Conservation (phyloP, 441 rosid species). For the Erodium chrysanthum region DNA sequence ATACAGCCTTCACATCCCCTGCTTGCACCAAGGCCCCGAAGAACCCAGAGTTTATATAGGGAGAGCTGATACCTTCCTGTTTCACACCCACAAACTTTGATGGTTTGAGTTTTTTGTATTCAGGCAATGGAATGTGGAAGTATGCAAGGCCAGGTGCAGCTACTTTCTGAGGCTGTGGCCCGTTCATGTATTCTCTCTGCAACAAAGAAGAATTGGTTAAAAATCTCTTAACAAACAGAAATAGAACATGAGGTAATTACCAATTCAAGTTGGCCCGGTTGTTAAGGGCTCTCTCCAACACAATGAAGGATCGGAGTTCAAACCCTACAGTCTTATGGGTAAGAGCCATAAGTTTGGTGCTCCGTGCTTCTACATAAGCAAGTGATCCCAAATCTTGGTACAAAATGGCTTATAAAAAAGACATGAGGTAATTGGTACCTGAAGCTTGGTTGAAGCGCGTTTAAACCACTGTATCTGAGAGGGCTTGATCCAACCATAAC, state of each 20-base stretch:
- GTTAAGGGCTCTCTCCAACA: too few species aligned
- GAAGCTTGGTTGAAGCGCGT: constrained; percentile 49
- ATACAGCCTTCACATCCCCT: constrained; percentile 73
- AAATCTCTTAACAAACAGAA: not conserved
- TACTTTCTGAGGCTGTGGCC: constrained; percentile 45
- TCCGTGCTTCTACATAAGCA: too few species aligned
- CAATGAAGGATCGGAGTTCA: too few species aligned
- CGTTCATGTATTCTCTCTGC: constrained; percentile 44
- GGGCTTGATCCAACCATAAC: constrained; percentile 73
- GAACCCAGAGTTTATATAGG: constrained; percentile 71
- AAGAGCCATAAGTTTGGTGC: too few species aligned
- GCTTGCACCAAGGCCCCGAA: constrained; percentile 60
- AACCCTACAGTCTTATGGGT: too few species aligned
- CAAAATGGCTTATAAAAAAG: too few species aligned
- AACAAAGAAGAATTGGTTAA: not conserved
- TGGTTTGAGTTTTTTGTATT: constrained; percentile 37
- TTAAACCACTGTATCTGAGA: constrained; percentile 72
- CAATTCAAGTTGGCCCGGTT: too few species aligned
- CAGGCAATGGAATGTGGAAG: constrained; percentile 81
- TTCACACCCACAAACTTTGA: constrained; percentile 52
- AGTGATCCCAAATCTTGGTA: too few species aligned
- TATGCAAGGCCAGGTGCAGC: constrained; percentile 67
- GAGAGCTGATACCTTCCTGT: constrained; percentile 56
- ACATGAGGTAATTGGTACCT: constrained; percentile 26
- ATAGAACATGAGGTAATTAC: not conserved